Conservation (phyloP, 805 yeast genomes). For the Nakazawaea anatomiae region DNA sequence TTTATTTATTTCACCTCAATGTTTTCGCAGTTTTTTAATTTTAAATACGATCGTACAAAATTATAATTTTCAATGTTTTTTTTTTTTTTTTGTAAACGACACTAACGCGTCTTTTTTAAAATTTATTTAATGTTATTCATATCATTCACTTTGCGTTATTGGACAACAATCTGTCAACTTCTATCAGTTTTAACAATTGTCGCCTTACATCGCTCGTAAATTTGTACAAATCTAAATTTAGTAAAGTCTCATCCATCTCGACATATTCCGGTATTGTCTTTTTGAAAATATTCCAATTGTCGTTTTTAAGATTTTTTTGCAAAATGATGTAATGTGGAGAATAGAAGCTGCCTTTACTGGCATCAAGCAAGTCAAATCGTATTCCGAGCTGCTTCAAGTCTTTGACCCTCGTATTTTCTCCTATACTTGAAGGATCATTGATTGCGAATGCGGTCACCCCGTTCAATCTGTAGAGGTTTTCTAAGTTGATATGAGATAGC, state of each 20-base stretch:
- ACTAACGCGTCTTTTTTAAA: background rate
- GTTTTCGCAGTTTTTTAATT: background rate
- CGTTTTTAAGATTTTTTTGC: constrained; percentile 17
- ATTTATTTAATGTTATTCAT: no score
- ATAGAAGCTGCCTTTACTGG: constrained; percentile 21
- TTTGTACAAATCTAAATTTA: constrained; percentile 18
- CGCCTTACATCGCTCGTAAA: constrained; percentile 21
- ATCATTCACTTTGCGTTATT: background rate
- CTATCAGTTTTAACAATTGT: constrained; percentile 15
- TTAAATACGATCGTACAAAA: constrained; percentile 1
- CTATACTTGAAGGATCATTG: constrained; percentile 23
- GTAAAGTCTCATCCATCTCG: constrained; percentile 20
- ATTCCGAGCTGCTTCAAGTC: constrained; percentile 35
- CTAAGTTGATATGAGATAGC: constrained; percentile 32
- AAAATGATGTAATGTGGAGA: constrained; percentile 46
- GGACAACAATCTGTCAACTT: background rate
- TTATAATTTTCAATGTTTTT: background rate
- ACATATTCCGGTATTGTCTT: constrained; percentile 28
- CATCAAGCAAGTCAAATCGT: constrained; percentile 40
- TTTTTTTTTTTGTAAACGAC: background rate
- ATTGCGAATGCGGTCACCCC: constrained; percentile 50
- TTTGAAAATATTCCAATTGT: constrained; percentile 25
- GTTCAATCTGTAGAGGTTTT: constrained; percentile 40
- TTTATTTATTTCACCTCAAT: background rate
- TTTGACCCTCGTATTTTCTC: constrained; percentile 11